These are phyloP conservation scores for Fusarium albidum DNA, from an alignment of 2,329 filamentous ascomycete species.

Conservation along the genomic window DNA sequence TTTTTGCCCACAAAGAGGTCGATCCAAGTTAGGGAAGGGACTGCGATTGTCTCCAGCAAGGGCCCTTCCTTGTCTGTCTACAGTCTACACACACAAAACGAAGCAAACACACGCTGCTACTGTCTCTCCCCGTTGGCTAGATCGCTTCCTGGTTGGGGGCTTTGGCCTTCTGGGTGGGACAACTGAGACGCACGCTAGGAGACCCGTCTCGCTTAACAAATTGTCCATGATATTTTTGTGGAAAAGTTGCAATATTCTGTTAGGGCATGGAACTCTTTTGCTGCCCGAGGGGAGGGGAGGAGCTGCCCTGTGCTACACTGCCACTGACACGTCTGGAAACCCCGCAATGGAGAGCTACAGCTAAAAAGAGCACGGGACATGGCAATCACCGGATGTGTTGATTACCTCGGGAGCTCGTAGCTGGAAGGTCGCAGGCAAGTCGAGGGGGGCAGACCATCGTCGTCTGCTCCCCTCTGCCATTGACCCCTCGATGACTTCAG, in stretches of 20 bases:
- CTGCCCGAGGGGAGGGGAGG: slow-evolving; percentile 7
- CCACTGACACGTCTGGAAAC: background rate
- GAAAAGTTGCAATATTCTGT: slow-evolving; percentile 19
- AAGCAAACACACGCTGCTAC: background rate
- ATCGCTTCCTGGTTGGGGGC: slow-evolving; percentile 16
- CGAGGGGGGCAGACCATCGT: slow-evolving; percentile 5
- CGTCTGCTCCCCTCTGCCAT: background rate
- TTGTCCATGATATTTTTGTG: slow-evolving; percentile 34
- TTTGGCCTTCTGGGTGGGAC: slow-evolving; percentile 18
- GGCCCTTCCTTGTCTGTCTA: background rate
- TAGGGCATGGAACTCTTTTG: slow-evolving; percentile 35
- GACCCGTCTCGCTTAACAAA: slow-evolving; percentile 33
- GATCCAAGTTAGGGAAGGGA: too few species aligned
- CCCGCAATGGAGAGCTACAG: slow-evolving; percentile 1
- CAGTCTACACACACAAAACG: too few species aligned
- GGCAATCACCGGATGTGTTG: background rate
- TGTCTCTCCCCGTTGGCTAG: slow-evolving; percentile 9
- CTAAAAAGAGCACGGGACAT: too few species aligned
- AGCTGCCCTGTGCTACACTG: slow-evolving; percentile 5
- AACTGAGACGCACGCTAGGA: slow-evolving; percentile 30
- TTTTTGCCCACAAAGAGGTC: background rate
- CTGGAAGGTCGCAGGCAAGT: background rate
- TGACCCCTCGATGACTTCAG: background rate
- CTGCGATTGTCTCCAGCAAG: background rate
- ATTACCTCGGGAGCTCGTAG: background rate